Conservation (phyloP, 192 early-diverging fungal species). For the Coemansia sp. region DNA sequence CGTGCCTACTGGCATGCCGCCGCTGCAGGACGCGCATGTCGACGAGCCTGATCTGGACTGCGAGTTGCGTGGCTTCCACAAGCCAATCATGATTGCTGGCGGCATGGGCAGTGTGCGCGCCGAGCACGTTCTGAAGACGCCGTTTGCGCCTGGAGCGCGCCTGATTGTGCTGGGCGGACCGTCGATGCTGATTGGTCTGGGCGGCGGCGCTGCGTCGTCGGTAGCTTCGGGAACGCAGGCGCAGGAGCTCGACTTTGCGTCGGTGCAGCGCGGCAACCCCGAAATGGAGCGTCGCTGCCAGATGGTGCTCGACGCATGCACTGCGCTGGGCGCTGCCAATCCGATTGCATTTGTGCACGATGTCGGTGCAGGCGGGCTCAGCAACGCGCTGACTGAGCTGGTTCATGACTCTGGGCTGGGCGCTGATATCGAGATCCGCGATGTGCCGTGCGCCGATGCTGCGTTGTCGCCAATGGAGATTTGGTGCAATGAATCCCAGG, state of each 20-base stretch:
- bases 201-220: conserved; percentile 97
- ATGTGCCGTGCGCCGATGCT: conserved; percentile 86
- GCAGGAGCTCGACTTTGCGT: conserved; percentile 92
- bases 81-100: conserved; percentile 99
- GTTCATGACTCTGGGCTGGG: conserved; percentile 94
- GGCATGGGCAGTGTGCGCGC: conserved; percentile 92
- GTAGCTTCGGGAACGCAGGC: conserved; percentile 85
- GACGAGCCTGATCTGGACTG: conserved; percentile 52
- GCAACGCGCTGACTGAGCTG: conserved; percentile 96
- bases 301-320: conserved; percentile 95
- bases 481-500: conserved; percentile 99
- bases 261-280: conserved; percentile 98
- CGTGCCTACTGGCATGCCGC: conserved; percentile 27
- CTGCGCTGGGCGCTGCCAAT: conserved; percentile 68
- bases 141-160: conserved; percentile 74
- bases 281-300: conserved; percentile 99
- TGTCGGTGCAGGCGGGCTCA: conserved; percentile 98
- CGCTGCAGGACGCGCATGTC: conserved; percentile 8
- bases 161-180: conserved; percentile 95
- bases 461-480: conserved; percentile 99
- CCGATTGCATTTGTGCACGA: conserved; percentile 96
- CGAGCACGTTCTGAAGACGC: conserved; percentile 83
- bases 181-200: conserved; percentile 97
- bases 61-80: conserved; percentile 95
- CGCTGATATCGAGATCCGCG: conserved; percentile 85